A percentile compares a stretch with the other conserved stretches of the same genome.
Conservation (phyloP, 2,329 filamentous ascomycete genomes). For the Thermothelomyces thermophilus region DNA sequence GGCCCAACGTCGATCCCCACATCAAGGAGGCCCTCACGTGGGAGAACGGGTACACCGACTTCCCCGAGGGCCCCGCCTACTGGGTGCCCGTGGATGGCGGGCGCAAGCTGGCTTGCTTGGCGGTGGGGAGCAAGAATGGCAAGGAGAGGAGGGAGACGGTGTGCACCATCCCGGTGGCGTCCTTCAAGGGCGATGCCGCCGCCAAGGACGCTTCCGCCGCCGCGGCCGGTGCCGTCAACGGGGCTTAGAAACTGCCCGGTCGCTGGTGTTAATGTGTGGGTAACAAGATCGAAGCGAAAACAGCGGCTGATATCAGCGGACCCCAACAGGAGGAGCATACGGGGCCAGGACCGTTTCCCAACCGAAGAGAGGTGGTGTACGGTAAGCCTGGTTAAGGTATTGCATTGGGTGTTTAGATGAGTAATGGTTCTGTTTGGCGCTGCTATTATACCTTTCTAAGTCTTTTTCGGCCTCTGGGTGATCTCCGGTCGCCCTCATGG, state of each 20-base stretch:
- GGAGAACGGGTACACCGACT: constrained; percentile 45
- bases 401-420: background rate
- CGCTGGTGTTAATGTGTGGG: background rate
- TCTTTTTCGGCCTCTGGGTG: background rate
- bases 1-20: constrained; percentile 63
- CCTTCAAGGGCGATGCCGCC: constrained; percentile 17
- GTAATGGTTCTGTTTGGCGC: constrained; percentile 1
- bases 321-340: constrained; percentile 3
- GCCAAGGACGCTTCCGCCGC: constrained; percentile 9
- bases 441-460: background rate
- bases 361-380: background rate
- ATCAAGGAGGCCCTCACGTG: constrained; percentile 46
- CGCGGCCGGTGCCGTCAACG: constrained; percentile 4
- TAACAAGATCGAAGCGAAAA: constrained; percentile 17
- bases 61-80: constrained; percentile 51
- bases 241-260: background rate
- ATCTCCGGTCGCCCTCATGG: too few relatives aligned
- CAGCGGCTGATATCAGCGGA: background rate
- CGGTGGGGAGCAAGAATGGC: constrained; percentile 43
- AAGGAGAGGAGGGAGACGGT: constrained; percentile 41
- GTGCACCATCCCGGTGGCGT: constrained; percentile 38
- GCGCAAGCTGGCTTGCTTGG: constrained; percentile 45
- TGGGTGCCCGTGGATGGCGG: constrained; percentile 47
- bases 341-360: constrained; percentile 2
- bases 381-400: background rate